These are phyloP conservation scores for Lactarius vividus DNA, from an alignment of 768 basidiomycete species.

Conservation along the genomic window DNA sequence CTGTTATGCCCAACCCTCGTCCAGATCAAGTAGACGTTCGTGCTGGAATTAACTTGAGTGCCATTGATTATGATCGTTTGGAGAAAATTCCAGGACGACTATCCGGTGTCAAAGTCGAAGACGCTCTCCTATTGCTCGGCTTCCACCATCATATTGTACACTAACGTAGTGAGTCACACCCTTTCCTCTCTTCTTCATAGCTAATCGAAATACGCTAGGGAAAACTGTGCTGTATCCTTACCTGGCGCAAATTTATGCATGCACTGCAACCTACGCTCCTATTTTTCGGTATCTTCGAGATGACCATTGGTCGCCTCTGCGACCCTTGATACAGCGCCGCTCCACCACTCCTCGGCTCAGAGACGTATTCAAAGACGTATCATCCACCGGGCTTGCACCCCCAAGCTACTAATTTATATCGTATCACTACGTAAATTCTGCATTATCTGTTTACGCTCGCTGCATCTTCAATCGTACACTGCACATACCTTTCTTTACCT, in stretches of 20 bases:
- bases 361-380: neutral
- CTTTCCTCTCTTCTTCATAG: neutral
- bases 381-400: conserved; percentile 4
- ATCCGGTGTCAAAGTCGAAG: conserved; percentile 66
- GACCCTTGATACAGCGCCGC: conserved; percentile 3
- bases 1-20: conserved; percentile 28
- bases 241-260: neutral
- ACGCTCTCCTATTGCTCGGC: conserved; percentile 68
- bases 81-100: conserved; percentile 41
- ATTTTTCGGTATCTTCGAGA: neutral
- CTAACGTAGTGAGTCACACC: conserved; percentile 35
- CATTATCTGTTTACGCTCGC: conserved; percentile 24
- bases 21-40: conserved; percentile 29
- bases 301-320: conserved; percentile 3
- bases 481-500: conserved; percentile 20
- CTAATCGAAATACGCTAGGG: neutral
- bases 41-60: conserved; percentile 39
- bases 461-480: conserved; percentile 20
- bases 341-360: conserved; percentile 6
- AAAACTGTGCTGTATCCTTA: neutral
- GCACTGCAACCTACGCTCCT: neutral
- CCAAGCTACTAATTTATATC: conserved; percentile 22
- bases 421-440: conserved; percentile 25
- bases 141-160: conserved; percentile 69
- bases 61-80: conserved; percentile 45